Evolutionary conservation across 257 asterid genomes (phyloP), one percentile per base, ranked within the genome.

Genomic region (Oldenlandia corymbosa): DNA sequence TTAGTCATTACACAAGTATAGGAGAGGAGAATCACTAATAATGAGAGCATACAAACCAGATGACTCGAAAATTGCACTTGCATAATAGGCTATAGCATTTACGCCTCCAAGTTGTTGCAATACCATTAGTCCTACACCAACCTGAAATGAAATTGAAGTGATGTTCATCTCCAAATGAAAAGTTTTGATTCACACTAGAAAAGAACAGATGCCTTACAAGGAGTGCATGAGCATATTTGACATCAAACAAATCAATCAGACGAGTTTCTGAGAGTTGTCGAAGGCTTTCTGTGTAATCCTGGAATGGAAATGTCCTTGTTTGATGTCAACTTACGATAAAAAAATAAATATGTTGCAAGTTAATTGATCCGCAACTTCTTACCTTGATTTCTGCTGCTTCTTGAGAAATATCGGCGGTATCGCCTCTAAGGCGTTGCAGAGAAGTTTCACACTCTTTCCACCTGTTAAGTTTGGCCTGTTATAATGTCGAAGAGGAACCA

Each of bases 81-180:
- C 95, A 74, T 92, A 92, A 70, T 79, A 92, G 5, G 90, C 85
- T 68, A 89, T 87, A 4, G 95, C 97, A 62, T 92, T 92, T 42
- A 83, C 81, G 30, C 97, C 99, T 73, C 97, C 95, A 59, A 89
- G 75, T 73, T 88, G 99, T 75, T 88, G 97, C 31, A 92, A 69
- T 64, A 88, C 91, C 97, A 89, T 89, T 69, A 92, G 64, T 16
- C 99, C 99, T n/a, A 92, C 88, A 71, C 97, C 97, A 7, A 87
- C 86, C 97, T 89, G 78, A 64, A 81, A 7, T 61, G 71, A 73
- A 45, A 46, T 18, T 12, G 12, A 67, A 12, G 50, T 26, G 34
- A 37, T 36, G 4, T 17, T 51, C 10, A 57, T 28, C 42, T 20
- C 46, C 41, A 66, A 51, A 20, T 49, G 12, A 17, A 9, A 37